These are phyloP conservation scores for Aspergillus neotritici DNA, from an alignment of 2,329 filamentous ascomycete genomes.

Conservation along the genomic window DNA sequence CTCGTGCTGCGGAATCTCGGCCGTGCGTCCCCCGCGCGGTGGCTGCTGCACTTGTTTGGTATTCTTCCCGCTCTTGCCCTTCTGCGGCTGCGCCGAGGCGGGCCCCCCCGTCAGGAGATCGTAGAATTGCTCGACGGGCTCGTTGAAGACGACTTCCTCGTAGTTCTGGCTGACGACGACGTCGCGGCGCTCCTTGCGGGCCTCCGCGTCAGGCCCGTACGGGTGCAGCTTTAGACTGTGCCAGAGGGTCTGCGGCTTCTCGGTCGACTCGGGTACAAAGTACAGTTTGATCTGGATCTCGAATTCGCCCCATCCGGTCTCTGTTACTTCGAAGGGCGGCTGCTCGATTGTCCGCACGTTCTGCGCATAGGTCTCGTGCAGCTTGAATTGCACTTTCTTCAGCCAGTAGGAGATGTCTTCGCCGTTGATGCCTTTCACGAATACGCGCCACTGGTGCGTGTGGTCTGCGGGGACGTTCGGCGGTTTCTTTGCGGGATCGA, in stretches of 20 bases:
- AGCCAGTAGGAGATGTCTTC: slow-evolving; percentile 93
- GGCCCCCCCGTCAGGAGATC: slow-evolving; percentile 74
- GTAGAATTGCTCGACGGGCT: slow-evolving; percentile 89
- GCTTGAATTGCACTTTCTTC: slow-evolving; percentile 94
- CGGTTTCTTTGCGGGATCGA: slow-evolving; percentile 71
- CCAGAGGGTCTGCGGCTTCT: slow-evolving; percentile 94
- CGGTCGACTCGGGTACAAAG: slow-evolving; percentile 78
- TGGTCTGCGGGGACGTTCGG: slow-evolving; percentile 76
- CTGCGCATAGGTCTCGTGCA: slow-evolving; percentile 95
- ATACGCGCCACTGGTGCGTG: slow-evolving; percentile 94
- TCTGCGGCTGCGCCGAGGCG: slow-evolving; percentile 39
- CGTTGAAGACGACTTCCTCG: slow-evolving; percentile 95
- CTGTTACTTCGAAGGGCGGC: slow-evolving; percentile 75
- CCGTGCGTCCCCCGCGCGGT: slow-evolving; percentile 57
- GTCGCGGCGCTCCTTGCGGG: slow-evolving; percentile 58
- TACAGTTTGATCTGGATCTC: slow-evolving; percentile 93
- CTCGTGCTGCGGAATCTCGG: slow-evolving; percentile 66
- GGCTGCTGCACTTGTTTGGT: slow-evolving; percentile 40
- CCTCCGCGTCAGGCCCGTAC: slow-evolving; percentile 73
- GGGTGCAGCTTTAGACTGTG: slow-evolving; percentile 88
- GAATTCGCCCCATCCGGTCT: slow-evolving; percentile 98
- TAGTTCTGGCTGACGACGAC: slow-evolving; percentile 75
- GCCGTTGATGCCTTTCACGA: slow-evolving; percentile 82
- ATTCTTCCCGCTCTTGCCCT: slow-evolving; percentile 56
- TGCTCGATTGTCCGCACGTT: slow-evolving; percentile 78